phyloP scores from a whole-genome alignment of 2,329 filamentous ascomycete genomes.

The Seiridium cupressi region DNA sequence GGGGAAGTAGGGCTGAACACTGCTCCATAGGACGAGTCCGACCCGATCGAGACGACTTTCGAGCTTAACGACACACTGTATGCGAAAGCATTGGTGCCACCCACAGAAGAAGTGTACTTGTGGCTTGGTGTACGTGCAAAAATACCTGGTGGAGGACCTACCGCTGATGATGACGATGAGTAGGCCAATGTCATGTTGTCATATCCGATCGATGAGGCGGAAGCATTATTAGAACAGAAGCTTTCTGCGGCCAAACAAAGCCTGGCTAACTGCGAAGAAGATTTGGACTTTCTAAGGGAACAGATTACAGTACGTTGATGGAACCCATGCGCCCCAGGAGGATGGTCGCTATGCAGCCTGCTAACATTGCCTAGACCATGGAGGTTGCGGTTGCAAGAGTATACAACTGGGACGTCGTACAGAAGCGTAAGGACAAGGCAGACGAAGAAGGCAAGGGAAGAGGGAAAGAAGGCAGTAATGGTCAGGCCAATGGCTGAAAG shows the following conservation, averaged over 20 bases:
- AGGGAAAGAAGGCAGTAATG: conserved; percentile 37
- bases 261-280: conserved; percentile 88
- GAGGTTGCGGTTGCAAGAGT: conserved; percentile 94
- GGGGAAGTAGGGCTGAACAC: conserved; percentile 2
- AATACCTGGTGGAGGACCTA: neutral
- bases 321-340: no score
- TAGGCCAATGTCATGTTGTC: conserved; percentile 96
- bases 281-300: conserved; percentile 90
- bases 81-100: conserved; percentile 78
- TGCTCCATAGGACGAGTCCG: conserved; percentile 43
- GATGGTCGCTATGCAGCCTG: neutral
- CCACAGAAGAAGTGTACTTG: conserved; percentile 88
- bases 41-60: conserved; percentile 87
- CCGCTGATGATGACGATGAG: neutral
- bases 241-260: conserved; percentile 76
- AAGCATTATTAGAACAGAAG: conserved; percentile 74
- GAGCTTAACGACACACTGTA: conserved; percentile 96
- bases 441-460: conserved; percentile 52
- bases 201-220: conserved; percentile 87
- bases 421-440: conserved; percentile 86
- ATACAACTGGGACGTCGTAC: conserved; percentile 99
- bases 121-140: conserved; percentile 77
- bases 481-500: conserved; percentile 23
- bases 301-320: conserved; percentile 78
- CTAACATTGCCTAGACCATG: conserved; percentile 63